These are phyloP conservation scores for Blumeria graminis DNA, from an alignment of 2,329 filamentous ascomycete species.

Conservation along the genomic window DNA sequence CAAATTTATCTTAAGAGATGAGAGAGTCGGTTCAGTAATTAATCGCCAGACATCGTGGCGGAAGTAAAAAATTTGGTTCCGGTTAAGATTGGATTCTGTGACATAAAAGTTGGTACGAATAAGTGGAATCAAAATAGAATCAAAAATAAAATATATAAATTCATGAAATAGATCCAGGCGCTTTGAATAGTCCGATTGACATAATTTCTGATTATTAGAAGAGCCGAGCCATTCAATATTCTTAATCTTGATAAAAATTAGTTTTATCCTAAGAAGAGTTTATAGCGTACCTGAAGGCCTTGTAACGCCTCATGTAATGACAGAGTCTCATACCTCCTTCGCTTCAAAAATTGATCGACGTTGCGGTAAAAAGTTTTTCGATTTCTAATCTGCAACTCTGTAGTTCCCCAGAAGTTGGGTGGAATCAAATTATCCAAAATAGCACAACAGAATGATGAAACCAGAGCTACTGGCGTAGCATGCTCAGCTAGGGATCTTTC, in stretches of 20 bases:
- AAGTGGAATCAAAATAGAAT: constrained; percentile 72
- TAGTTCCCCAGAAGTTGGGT: constrained; percentile 45
- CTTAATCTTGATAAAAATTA: constrained; percentile 27
- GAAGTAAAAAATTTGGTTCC: constrained; percentile 74
- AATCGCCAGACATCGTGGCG: constrained; percentile 77
- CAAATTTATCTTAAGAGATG: constrained; percentile 41
- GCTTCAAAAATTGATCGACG: constrained; percentile 51
- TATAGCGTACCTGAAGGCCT: constrained; percentile 38
- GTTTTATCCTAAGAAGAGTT: not conserved
- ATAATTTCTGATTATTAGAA: constrained; percentile 30
- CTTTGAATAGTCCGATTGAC: constrained; percentile 48
- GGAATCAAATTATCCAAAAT: constrained; percentile 52
- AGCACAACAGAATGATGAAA: constrained; percentile 73
- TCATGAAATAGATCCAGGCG: constrained; percentile 59
- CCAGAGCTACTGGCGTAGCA: constrained; percentile 39
- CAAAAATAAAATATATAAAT: constrained; percentile 78
- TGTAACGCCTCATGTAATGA: constrained; percentile 58
- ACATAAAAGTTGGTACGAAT: constrained; percentile 79
- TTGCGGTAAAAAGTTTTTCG: constrained; percentile 33
- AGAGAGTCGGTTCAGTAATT: constrained; percentile 49
- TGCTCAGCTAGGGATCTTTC: constrained; percentile 29
- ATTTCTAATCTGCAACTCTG: constrained; percentile 31
- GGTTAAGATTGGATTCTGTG: constrained; percentile 64
- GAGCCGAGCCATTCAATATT: constrained; percentile 50
- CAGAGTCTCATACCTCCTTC: constrained; percentile 62